phyloP scores from a whole-genome alignment of 768 basidiomycete species.

The Tylopilus balloui region DNA sequence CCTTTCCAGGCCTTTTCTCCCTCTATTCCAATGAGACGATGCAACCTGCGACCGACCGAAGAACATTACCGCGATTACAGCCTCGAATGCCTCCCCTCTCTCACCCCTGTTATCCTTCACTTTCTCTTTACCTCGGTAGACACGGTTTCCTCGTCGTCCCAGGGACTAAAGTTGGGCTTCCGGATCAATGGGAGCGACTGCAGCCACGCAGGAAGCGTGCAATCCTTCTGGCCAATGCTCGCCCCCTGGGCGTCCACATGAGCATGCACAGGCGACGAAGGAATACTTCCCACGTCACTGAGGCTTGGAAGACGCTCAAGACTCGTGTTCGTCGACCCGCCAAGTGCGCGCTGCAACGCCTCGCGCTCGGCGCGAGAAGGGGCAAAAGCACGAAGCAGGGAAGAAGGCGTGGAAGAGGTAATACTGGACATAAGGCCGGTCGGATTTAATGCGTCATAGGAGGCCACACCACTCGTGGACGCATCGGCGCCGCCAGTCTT shows the following conservation, averaged over 20 bases:
- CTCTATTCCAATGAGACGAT: slow-evolving; percentile 12
- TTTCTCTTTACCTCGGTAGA: slow-evolving; percentile 17
- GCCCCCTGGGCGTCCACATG: slow-evolving; percentile 35
- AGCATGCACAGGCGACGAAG: slow-evolving; percentile 57
- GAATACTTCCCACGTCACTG: slow-evolving; percentile 69
- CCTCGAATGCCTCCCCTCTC: neutral
- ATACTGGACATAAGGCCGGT: slow-evolving; percentile 44
- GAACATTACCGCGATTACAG: slow-evolving; percentile 11
- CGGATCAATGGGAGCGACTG: slow-evolving; percentile 59
- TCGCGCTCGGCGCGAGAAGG: slow-evolving; percentile 87
- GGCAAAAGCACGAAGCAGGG: slow-evolving; percentile 75
- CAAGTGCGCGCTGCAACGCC: slow-evolving; percentile 73
- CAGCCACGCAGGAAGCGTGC: slow-evolving; percentile 60
- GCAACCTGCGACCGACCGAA: slow-evolving; percentile 12
- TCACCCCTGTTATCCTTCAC: neutral
- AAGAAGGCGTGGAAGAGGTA: slow-evolving; percentile 42
- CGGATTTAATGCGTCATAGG: slow-evolving; percentile 58
- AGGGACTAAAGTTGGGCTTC: slow-evolving; percentile 76
- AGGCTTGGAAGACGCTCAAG: slow-evolving; percentile 75
- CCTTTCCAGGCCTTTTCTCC: slow-evolving; percentile 10
- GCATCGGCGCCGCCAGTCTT: slow-evolving; percentile 11
- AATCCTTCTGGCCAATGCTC: slow-evolving; percentile 22
- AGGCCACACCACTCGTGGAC: slow-evolving; percentile 8
- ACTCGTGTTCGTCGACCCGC: slow-evolving; percentile 68
- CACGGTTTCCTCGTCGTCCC: slow-evolving; percentile 65